These are phyloP conservation scores for Pleurotus sapidus DNA, from an alignment of 768 basidiomycete genomes.

Conservation along the genomic window DNA sequence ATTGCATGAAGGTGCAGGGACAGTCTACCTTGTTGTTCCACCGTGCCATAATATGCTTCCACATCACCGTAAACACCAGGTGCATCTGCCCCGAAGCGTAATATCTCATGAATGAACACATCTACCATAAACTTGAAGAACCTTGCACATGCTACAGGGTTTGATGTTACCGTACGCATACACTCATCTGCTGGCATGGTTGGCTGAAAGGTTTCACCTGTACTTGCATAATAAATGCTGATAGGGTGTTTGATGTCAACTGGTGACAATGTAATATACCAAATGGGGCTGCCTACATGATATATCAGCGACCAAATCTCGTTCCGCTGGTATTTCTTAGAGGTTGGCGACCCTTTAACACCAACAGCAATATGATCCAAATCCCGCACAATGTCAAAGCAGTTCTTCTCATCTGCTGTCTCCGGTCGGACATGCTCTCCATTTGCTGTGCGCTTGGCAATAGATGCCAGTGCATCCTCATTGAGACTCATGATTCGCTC, in stretches of 20 bases:
- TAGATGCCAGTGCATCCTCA: conserved; percentile 12
- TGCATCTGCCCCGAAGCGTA: neutral
- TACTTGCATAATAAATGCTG: neutral
- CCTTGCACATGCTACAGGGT: neutral
- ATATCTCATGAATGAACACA: neutral
- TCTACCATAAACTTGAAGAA: neutral
- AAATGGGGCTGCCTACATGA: too few species aligned
- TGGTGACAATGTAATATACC: too few species aligned
- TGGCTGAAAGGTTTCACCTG: neutral
- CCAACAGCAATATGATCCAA: conserved; percentile 31
- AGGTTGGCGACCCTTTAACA: conserved; percentile 21
- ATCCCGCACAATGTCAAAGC: conserved; percentile 29
- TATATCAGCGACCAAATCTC: too few species aligned
- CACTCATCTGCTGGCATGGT: neutral
- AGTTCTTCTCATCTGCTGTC: conserved; percentile 28
- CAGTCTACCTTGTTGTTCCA: neutral
- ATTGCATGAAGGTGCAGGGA: neutral
- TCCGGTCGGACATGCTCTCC: conserved; percentile 22
- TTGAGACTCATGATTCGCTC: conserved; percentile 19
- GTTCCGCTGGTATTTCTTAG: neutral
- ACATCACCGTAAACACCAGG: neutral
- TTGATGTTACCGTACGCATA: too few species aligned
- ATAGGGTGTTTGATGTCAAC: neutral
- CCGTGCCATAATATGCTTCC: neutral
- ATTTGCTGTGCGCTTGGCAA: conserved; percentile 16